phyloP scores from a whole-genome alignment of 2,329 filamentous ascomycete genomes.

The Stemphylium vesicarium region DNA sequence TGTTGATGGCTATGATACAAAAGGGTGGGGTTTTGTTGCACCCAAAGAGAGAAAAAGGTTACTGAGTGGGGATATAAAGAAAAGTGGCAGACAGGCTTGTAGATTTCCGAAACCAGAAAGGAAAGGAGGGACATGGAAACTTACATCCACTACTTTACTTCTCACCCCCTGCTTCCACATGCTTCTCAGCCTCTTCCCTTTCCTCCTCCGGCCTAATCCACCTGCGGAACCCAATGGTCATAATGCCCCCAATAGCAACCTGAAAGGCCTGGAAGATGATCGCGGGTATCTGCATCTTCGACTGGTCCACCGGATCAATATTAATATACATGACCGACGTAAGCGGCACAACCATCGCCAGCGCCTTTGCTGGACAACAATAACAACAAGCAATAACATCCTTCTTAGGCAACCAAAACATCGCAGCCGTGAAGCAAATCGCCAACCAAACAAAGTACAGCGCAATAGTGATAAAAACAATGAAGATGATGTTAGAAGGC shows the following conservation, averaged over 20 bases:
- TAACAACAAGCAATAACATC: slow-evolving; percentile 75
- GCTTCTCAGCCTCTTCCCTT: slow-evolving; percentile 38
- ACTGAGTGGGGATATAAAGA: no score
- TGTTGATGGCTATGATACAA: not conserved
- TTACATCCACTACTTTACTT: slow-evolving; percentile 1
- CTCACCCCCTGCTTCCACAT: slow-evolving; percentile 10
- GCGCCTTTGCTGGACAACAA: slow-evolving; percentile 75
- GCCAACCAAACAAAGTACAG: slow-evolving; percentile 68
- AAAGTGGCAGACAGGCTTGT: no score
- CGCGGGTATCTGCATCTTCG: slow-evolving; percentile 68
- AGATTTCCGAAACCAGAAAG: no score
- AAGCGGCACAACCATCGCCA: slow-evolving; percentile 72
- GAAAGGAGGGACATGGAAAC: not conserved
- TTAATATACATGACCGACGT: slow-evolving; percentile 71
- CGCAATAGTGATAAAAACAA: slow-evolving; percentile 70
- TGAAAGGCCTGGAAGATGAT: slow-evolving; percentile 62
- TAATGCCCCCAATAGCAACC: slow-evolving; percentile 50
- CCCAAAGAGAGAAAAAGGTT: no score
- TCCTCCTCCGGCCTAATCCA: slow-evolving; percentile 64
- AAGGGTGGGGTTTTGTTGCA: no score
- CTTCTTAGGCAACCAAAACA: slow-evolving; percentile 62
- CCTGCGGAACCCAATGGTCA: slow-evolving; percentile 51
- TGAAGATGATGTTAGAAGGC: slow-evolving; percentile 67
- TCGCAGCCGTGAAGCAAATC: slow-evolving; percentile 64
- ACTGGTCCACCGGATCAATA: slow-evolving; percentile 60